Evolutionary conservation across 257 asterid genomes (phyloP), one percentile per base, ranked within the genome.

Genomic region (Mitragyna speciosa): DNA sequence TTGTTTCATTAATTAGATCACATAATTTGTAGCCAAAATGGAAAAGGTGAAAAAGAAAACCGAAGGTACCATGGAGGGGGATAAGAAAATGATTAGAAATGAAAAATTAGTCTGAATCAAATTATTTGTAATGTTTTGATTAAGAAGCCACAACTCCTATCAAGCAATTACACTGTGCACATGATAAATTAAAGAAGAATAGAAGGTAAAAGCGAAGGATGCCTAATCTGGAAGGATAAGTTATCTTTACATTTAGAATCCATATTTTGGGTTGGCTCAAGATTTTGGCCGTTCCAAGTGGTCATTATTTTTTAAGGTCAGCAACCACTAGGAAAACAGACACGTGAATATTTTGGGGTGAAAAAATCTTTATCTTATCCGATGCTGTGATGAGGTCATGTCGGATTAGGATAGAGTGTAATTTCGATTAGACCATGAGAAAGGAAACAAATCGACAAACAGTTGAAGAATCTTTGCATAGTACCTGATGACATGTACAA

Each of bases 351-450:
- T 61, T n/a, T 64, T 47, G 64, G 12, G 16, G 43, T 1, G 6
- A 19, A 28, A 72, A 56, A 67, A 14, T 28, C 41, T 43, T 28
- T 39, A 54, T 67, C 81, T 77, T 77, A 77, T 77, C 81, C 43
- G 11, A 77, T 77, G 74, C 48, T 5, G 73, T 65, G 31, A 68
- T 67, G 52, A 24, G 63, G 43, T 48, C n/a, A 48, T 1, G 61
- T 28, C 31, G 52, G 73, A 77, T 54, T 30, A 49, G 30, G 66
- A 65, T 10, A 59, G 70, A 75, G 24, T 16, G 5, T 16, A 15
- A 67, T 67, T 54, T 76, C 28, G 73, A 64, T 30, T 28, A 76
- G 61, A 51, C 59, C 47, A 74, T 12, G 22, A 76, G 79, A 61
- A 76, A 76, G 11, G 45, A 36, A 76, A 59, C 14, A 76, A 76